phyloP scores from a whole-genome alignment of 176 grass and related monocot genomes.

The Bolboschoenus planiculmis region DNA sequence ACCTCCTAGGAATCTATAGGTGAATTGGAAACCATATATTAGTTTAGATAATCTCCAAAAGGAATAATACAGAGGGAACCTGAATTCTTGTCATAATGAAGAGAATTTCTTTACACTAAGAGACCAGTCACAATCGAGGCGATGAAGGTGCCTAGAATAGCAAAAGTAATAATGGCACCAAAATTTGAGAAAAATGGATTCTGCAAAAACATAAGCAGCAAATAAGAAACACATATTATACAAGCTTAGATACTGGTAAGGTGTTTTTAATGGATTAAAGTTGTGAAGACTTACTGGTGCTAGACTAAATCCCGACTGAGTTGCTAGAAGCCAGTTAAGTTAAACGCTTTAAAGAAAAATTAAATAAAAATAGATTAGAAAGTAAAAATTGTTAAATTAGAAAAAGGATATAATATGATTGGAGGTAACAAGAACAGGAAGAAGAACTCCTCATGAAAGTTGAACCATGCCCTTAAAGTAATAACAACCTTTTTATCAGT shows the following conservation, averaged over 20 bases:
- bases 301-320: slow-evolving; percentile 84
- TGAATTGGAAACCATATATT: slow-evolving; percentile 7
- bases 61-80: slow-evolving; percentile 13
- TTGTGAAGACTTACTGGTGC: slow-evolving; percentile 56
- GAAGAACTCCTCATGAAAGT: slow-evolving; percentile 94
- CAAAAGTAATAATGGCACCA: slow-evolving; percentile 88
- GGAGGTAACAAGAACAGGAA: slow-evolving; percentile 92
- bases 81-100: background rate
- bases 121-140: slow-evolving; percentile 72
- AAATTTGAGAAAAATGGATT: slow-evolving; percentile 97
- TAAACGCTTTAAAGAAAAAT: slow-evolving; percentile 34
- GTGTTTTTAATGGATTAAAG: background rate
- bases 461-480: slow-evolving; percentile 79
- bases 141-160: slow-evolving; percentile 87
- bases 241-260: background rate
- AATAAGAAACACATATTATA: background rate
- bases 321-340: slow-evolving; percentile 55
- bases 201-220: slow-evolving; percentile 25
- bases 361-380: background rate
- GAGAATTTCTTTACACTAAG: slow-evolving; percentile 60
- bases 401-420: slow-evolving; percentile 97
- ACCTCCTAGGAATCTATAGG: slow-evolving; percentile 66
- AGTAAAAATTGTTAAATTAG: slow-evolving; percentile 7
- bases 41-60: background rate
- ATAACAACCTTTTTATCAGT: background rate